Percentiles rank a stretch among this genome's conserved stretches.
phyloP scores from a whole-genome alignment of 192 early-diverging fungal species.

The Gamsiella multidivaricata region DNA sequence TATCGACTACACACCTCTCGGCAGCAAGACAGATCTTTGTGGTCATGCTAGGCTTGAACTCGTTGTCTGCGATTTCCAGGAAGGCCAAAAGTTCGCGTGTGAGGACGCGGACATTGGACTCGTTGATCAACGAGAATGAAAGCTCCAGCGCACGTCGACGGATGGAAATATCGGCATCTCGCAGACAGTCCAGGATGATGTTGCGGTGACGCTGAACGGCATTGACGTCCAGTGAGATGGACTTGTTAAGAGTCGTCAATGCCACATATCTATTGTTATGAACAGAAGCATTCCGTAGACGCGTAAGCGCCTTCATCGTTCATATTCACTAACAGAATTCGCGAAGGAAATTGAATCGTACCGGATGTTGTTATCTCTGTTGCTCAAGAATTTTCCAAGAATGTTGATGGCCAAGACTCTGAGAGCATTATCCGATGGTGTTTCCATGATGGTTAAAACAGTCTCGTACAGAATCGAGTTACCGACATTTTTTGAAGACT shows the following conservation, averaged over 20 bases:
- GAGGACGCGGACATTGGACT: slow-evolving; percentile 91
- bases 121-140: slow-evolving; percentile 95
- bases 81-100: slow-evolving; percentile 94
- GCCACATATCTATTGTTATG: slow-evolving; percentile 88
- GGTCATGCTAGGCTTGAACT: slow-evolving; percentile 92
- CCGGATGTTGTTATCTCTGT: slow-evolving; percentile 98
- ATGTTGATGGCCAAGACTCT: slow-evolving; percentile 97
- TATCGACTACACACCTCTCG: too few species aligned
- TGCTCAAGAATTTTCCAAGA: slow-evolving; percentile 94
- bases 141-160: slow-evolving; percentile 95
- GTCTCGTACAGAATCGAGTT: slow-evolving; percentile 98
- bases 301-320: too few species aligned
- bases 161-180: slow-evolving; percentile 96
- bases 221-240: slow-evolving; percentile 87
- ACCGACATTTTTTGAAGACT: slow-evolving; percentile 95
- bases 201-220: slow-evolving; percentile 97
- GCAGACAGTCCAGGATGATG: slow-evolving; percentile 95
- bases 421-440: slow-evolving; percentile 89
- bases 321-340: too few species aligned
- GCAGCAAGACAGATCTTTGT: slow-evolving; percentile 92
- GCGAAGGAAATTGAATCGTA: too few species aligned
- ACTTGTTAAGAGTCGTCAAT: slow-evolving; percentile 95
- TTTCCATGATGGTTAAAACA: slow-evolving; percentile 95
- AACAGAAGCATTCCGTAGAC: too few species aligned
- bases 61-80: slow-evolving; percentile 90